Percentiles rank a stretch among this genome's conserved stretches.
Conservation (phyloP, 1,139 yeast species). For the Yamadazyma siamensis region DNA sequence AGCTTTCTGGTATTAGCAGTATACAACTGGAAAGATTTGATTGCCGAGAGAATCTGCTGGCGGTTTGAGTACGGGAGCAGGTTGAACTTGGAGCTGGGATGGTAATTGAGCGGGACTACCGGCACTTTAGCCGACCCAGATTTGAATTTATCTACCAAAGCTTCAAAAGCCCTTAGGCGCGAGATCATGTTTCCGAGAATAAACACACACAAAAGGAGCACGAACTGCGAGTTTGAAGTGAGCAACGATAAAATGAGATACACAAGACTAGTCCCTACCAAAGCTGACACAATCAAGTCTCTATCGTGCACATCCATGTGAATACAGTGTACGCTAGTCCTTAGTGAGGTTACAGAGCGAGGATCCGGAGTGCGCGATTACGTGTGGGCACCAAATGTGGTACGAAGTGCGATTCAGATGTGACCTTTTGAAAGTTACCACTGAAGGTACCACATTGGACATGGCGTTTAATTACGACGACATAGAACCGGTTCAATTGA, state of each 20-base stretch:
- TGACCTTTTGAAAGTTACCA: neutral
- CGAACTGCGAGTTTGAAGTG: conserved; percentile 21
- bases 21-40: conserved; percentile 50
- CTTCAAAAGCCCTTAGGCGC: conserved; percentile 17
- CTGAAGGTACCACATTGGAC: no score
- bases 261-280: conserved; percentile 9
- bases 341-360: no score
- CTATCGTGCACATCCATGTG: conserved; percentile 9
- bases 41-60: conserved; percentile 45
- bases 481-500: conserved; percentile 36
- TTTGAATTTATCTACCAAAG: conserved; percentile 5
- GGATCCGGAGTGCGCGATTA: no score
- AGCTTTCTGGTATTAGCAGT: conserved; percentile 32
- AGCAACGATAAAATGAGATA: conserved; percentile 10
- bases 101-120: conserved; percentile 2
- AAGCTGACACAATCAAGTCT: conserved; percentile 8
- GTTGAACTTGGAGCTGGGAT: conserved; percentile 4
- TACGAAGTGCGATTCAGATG: conserved; percentile 1
- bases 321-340: no score
- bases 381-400: no score
- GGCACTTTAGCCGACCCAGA: neutral
- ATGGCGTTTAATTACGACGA: no score
- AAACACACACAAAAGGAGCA: conserved; percentile 28
- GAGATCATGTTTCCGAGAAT: conserved; percentile 32
- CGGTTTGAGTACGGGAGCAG: conserved; percentile 7